Conservation (phyloP, 352 stramenopile species). For the Thalassiosira mediterranea region DNA sequence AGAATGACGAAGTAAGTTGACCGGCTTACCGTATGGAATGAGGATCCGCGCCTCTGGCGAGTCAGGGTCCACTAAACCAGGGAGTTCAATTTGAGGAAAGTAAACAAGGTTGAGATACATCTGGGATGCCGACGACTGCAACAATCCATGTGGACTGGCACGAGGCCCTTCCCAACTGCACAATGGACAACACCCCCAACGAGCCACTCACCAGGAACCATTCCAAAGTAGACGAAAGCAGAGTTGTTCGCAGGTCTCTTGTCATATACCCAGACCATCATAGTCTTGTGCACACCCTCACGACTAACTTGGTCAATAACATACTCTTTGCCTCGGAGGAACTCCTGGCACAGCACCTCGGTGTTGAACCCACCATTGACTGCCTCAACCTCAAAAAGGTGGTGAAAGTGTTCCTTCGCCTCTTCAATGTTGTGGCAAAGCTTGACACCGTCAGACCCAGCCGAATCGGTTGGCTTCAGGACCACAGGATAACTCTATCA, state of each 20-base stretch:
- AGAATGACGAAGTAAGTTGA: no score
- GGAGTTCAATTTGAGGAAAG: no score
- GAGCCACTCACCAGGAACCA: constrained; percentile 29
- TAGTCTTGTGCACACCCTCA: constrained; percentile 90
- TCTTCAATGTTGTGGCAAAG: constrained; percentile 51
- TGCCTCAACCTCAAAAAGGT: constrained; percentile 24
- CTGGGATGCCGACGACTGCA: no score
- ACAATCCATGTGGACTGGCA: no score
- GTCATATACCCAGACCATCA: constrained; percentile 94
- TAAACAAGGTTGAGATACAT: no score
- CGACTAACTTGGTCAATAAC: constrained; percentile 92
- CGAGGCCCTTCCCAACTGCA: no score
- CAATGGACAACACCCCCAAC: no score
- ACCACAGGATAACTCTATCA: constrained; percentile 45
- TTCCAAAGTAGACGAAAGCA: constrained; percentile 71
- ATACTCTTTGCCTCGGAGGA: constrained; percentile 92
- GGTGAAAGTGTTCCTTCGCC: constrained; percentile 55
- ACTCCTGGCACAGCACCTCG: constrained; percentile 93
- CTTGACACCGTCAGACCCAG: constrained; percentile 51
- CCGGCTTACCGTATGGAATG: constrained; percentile 65
- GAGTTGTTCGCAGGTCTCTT: constrained; percentile 88
- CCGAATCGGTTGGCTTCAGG: constrained; percentile 44
- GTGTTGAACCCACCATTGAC: constrained; percentile 44
- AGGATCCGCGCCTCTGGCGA: constrained; percentile 56
- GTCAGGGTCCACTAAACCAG: no score